Percentiles rank a stretch among this genome's conserved stretches.
Evolutionary conservation across 371 early-diverging fungal genomes (phyloP).

Genomic region (Lichtheimia ramosa): DNA sequence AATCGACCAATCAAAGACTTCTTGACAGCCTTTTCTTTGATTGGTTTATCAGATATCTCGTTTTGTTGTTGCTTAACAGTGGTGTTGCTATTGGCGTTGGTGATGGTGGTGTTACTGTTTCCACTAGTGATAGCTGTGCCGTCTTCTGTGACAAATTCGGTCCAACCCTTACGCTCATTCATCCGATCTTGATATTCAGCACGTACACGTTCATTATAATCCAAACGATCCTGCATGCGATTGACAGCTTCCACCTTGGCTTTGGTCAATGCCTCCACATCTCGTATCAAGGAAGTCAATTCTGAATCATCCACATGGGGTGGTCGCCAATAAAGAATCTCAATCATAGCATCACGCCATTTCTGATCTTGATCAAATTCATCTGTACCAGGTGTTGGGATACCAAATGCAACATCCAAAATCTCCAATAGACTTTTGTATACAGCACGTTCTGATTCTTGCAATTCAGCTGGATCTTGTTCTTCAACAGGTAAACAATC

Average conservation of each 20-base stretch:
- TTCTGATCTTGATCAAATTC: constrained; percentile 17
- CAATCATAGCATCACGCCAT: constrained; percentile 47
- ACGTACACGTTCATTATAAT: constrained; percentile 40
- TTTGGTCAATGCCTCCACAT: constrained; percentile 31
- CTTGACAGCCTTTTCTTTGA: constrained; percentile 2
- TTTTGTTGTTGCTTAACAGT: constrained; percentile 3
- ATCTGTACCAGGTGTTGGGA: constrained; percentile 54
- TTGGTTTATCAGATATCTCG: neutral
- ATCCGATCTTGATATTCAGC: constrained; percentile 39
- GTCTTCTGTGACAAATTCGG: constrained; percentile 35
- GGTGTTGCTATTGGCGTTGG: neutral
- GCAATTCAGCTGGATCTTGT: constrained; percentile 16
- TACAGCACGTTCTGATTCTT: constrained; percentile 23
- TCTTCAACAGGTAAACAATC: constrained; percentile 29
- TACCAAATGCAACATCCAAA: constrained; percentile 48
- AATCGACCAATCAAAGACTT: constrained; percentile 26
- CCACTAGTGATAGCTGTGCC: neutral
- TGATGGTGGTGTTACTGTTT: constrained; percentile 1
- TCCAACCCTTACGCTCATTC: constrained; percentile 36
- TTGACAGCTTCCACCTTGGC: constrained; percentile 49
- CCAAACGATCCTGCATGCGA: constrained; percentile 48
- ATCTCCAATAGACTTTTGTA: constrained; percentile 40
- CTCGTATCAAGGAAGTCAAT: constrained; percentile 23
- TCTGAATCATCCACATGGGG: constrained; percentile 39
- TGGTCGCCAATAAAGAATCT: constrained; percentile 59